Percentiles rank a stretch among this genome's conserved stretches.
Evolutionary conservation across 257 asterid genomes (phyloP).

Genomic region (Galeopsis tetrahit): DNA sequence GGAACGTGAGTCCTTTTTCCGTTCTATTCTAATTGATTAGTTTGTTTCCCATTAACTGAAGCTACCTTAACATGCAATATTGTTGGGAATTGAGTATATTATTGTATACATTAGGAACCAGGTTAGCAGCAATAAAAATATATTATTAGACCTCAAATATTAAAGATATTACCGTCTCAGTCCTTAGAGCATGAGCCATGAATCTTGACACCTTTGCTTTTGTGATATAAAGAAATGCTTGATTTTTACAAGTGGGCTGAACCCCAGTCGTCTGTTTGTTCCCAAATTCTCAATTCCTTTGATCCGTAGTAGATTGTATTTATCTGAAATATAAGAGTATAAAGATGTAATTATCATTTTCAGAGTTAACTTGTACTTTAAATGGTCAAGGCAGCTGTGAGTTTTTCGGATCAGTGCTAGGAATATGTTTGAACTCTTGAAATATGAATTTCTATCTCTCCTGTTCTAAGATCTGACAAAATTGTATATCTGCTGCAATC

Average conservation of each 20-base stretch:
- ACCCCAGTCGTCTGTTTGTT: neutral
- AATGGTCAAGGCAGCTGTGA: slow-evolving; percentile 11
- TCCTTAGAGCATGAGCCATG: slow-evolving; percentile 11
- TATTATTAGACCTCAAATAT: slow-evolving; percentile 14
- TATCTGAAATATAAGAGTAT: slow-evolving; percentile 3
- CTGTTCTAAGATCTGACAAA: slow-evolving; percentile 28
- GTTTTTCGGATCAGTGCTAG: neutral
- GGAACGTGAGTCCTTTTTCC: slow-evolving; percentile 80
- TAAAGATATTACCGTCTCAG: slow-evolving; percentile 13
- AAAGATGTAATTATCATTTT: neutral
- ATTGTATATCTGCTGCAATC: slow-evolving; percentile 32
- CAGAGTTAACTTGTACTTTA: slow-evolving; percentile 11
- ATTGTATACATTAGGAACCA: slow-evolving; percentile 6
- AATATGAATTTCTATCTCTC: slow-evolving; percentile 14
- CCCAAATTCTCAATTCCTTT: slow-evolving; percentile 1
- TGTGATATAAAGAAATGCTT: slow-evolving; percentile 8
- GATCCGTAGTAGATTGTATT: slow-evolving; percentile 1
- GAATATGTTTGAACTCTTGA: neutral
- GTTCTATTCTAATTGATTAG: slow-evolving; percentile 5
- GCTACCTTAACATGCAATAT: slow-evolving; percentile 3
- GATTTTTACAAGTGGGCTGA: neutral
- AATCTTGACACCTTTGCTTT: neutral
- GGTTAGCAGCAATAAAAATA: neutral
- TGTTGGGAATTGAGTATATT: slow-evolving; percentile 13
- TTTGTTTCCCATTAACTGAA: slow-evolving; percentile 20